Conservation (phyloP, 2,329 filamentous ascomycete species). For the Cladosporium sp. region DNA sequence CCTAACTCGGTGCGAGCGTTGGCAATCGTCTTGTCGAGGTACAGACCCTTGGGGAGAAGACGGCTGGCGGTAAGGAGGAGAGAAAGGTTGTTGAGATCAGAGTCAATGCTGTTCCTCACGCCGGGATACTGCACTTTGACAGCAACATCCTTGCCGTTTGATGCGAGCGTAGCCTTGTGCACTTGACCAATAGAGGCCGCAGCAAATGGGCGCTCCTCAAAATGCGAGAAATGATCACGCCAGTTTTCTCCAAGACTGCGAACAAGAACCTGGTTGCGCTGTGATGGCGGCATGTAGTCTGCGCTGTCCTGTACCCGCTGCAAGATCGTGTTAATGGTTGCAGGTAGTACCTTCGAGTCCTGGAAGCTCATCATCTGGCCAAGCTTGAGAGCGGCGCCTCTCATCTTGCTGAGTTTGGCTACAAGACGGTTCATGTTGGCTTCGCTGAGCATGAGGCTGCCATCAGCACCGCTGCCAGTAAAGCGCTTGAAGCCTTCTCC, state of each 20-base stretch:
- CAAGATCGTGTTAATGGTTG: constrained; percentile 81
- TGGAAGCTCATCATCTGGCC: constrained; percentile 99
- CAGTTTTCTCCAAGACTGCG: constrained; percentile 80
- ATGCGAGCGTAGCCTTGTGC: constrained; percentile 77
- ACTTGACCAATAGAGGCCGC: constrained; percentile 97
- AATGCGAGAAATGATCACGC: constrained; percentile 78
- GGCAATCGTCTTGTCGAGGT: constrained; percentile 94
- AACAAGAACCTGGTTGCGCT: constrained; percentile 79
- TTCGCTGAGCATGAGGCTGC: constrained; percentile 83
- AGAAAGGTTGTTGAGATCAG: constrained; percentile 89
- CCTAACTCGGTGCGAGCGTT: constrained; percentile 89
- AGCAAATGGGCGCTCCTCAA: constrained; percentile 89
- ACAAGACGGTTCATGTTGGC: constrained; percentile 93
- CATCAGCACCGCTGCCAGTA: constrained; percentile 65
- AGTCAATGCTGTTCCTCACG: constrained; percentile 93
- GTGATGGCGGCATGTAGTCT: constrained; percentile 96
- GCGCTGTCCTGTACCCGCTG: constrained; percentile 94
- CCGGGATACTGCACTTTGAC: constrained; percentile 98
- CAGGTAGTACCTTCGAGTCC: constrained; percentile 91
- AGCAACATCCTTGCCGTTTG: constrained; percentile 74
- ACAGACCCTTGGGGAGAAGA: constrained; percentile 86
- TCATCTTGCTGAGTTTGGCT: constrained; percentile 89
- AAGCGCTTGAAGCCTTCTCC: constrained; percentile 80
- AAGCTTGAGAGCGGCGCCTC: constrained; percentile 92
- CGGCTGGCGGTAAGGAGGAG: constrained; percentile 87